Base-by-base conservation (phyloP, 805 yeast species). In the Clavispora fructus region DNA sequence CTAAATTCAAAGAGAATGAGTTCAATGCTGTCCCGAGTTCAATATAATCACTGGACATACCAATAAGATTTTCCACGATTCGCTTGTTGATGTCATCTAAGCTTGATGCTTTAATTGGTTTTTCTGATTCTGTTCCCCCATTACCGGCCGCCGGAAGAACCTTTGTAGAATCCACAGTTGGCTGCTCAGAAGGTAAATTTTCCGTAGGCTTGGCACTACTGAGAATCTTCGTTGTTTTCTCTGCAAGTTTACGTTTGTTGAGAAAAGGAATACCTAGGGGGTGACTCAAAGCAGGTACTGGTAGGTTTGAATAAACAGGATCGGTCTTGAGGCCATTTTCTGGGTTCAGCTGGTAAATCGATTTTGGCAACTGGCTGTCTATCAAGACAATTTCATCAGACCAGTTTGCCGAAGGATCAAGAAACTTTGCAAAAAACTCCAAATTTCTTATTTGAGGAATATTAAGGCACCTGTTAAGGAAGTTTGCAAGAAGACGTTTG, bases 401-500 rank as follows among this genome's bases (percentile, higher is more conserved):
- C 92, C 97, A 94, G 53, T 79, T 78, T 11, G 87, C 80, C 49
- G 85, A 85, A 7, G 98, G 96, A 59, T 90, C 94, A 46, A 94
- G 64, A 58, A 94, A 94, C 59, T 84, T 80, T 35, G 80, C 75
- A 57, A 90, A 87, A 19, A 86, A 80, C 16, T 74, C 74, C 52
- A 83, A 78, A 25, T 73, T 73, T 35, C 80, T 66, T 19, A 94
- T 73, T 51, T 74, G 78, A 1, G 71, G 68, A 40, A 83, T 80
- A 9, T 67, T 63, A 44, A 79, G 57, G 62, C 98, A 92, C 50
- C 90, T 75, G 58, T 87, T 87, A 47, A 94, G 71, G 59, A 94
- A 94, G 19, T 79, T 82, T 0, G 85, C 74, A 17, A 54, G 56
- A 14, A 55, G 56, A 12, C 63, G 83, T 86, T 59, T 62, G 4